A percentile compares a stretch with the other conserved stretches of the same genome.
These are phyloP conservation scores for Aspergillus funiculosus DNA, from an alignment of 495 filamentous ascomycete genomes.

Conservation along the genomic window DNA sequence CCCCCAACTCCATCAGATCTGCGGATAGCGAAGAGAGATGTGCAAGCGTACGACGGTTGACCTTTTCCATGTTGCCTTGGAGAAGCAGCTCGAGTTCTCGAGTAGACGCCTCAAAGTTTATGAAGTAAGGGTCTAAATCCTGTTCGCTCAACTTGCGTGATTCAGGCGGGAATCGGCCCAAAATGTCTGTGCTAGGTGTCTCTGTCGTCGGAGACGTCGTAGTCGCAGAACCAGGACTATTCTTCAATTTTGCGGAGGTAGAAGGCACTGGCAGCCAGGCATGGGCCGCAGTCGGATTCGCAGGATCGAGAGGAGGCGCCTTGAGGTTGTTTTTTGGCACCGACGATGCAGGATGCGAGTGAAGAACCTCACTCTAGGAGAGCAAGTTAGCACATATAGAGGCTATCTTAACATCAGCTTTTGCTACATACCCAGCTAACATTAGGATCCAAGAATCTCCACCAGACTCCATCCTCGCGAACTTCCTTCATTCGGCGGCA, in stretches of 20 bases:
- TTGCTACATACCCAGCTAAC: constrained; percentile 78
- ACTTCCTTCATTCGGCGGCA: constrained; percentile 91
- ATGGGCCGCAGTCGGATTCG: constrained; percentile 85
- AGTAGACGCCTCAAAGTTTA: constrained; percentile 80
- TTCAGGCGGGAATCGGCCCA: constrained; percentile 78
- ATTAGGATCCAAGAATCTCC: constrained; percentile 95
- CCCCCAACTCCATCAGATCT: constrained; percentile 87
- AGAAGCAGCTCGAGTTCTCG: constrained; percentile 81
- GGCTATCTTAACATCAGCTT: neutral
- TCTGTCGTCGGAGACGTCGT: constrained; percentile 51
- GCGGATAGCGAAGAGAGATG: constrained; percentile 77
- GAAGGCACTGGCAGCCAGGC: constrained; percentile 81
- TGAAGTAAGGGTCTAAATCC: constrained; percentile 92
- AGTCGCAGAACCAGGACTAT: constrained; percentile 43
- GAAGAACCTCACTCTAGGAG: constrained; percentile 76
- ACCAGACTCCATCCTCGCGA: constrained; percentile 90
- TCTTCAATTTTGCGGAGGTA: constrained; percentile 76
- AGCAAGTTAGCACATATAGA: constrained; percentile 27
- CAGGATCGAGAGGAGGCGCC: constrained; percentile 87
- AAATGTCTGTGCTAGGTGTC: constrained; percentile 56
- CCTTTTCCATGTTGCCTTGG: constrained; percentile 89
- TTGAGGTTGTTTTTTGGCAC: constrained; percentile 91
- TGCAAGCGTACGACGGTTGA: constrained; percentile 81
- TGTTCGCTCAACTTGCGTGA: constrained; percentile 71
- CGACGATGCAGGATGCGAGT: constrained; percentile 80